These are phyloP conservation scores for Trichomonas gallinae DNA, from an alignment of 208 protist genomes.

Conservation along the genomic window DNA sequence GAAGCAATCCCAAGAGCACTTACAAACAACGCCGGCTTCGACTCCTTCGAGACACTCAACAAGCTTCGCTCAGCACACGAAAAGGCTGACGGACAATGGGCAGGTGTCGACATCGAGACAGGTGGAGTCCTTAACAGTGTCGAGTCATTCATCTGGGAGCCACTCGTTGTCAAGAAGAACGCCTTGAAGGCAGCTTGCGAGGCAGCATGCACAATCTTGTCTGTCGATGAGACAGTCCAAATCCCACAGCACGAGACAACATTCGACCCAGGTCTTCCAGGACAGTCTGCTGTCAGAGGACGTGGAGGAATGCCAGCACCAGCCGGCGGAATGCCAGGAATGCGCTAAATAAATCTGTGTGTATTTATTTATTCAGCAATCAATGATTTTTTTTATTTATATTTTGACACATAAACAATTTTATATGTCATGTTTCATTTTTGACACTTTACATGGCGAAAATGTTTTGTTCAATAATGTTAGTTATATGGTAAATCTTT, in stretches of 20 bases:
- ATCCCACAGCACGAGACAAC: constrained; percentile 18
- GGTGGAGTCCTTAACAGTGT: constrained; percentile 79
- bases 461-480: too few relatives aligned
- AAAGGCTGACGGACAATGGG: constrained; percentile 36
- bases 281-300: not conserved
- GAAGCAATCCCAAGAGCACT: constrained; percentile 98
- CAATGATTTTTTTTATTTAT: too few relatives aligned
- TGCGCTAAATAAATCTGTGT: not conserved
- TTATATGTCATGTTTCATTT: too few relatives aligned
- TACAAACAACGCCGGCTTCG: constrained; percentile 97
- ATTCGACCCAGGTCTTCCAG: not conserved
- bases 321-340: not conserved
- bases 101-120: constrained; percentile 36
- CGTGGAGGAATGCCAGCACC: not conserved
- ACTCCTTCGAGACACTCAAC: constrained; percentile 97
- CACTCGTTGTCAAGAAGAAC: constrained; percentile 67
- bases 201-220: constrained; percentile 95
- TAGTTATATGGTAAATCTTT: too few relatives aligned
- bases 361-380: not conserved
- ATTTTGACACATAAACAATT: too few relatives aligned
- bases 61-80: constrained; percentile 92
- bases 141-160: constrained; percentile 89
- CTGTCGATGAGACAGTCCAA: constrained; percentile 96
- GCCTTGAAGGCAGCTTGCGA: constrained; percentile 92
- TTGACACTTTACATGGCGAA: too few relatives aligned